These are phyloP conservation scores for Colletotrichum ledebouriae DNA, from an alignment of 2,329 filamentous ascomycete genomes.

Conservation along the genomic window DNA sequence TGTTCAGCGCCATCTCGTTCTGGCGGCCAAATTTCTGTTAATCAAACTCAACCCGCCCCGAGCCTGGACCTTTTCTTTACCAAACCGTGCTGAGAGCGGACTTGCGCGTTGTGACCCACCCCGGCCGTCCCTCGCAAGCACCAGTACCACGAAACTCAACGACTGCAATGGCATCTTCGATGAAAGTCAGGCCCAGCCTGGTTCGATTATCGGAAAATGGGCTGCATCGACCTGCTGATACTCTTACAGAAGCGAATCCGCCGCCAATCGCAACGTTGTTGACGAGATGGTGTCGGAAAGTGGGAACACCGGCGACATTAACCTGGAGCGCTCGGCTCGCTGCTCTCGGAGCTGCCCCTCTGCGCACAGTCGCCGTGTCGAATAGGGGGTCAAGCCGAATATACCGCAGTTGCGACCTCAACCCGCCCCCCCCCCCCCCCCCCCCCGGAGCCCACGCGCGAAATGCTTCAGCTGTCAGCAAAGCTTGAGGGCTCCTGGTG, in stretches of 20 bases:
- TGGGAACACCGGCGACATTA: conserved; percentile 21
- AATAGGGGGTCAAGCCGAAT: conserved; percentile 28
- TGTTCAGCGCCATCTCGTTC: conserved; percentile 36
- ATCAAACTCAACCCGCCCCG: conserved; percentile 38
- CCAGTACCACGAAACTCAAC: conserved; percentile 2
- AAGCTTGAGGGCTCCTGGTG: background rate
- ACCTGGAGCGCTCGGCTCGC: conserved; percentile 30
- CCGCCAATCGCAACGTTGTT: conserved; percentile 6
- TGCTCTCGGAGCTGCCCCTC: conserved; percentile 27
- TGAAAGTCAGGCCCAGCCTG: background rate
- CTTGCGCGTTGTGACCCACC: conserved; percentile 33
- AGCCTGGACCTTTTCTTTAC: conserved; percentile 26
- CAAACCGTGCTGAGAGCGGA: conserved; percentile 36
- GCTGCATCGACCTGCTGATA: conserved; percentile 6
- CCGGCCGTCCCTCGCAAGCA: conserved; percentile 28
- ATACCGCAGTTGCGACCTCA: conserved; percentile 13
- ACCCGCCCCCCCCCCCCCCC: background rate
- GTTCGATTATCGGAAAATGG: background rate
- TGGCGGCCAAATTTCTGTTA: conserved; percentile 36
- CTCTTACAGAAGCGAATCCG: background rate
- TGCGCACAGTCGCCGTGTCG: conserved; percentile 28
- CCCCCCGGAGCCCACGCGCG: background rate
- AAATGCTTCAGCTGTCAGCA: conserved; percentile 1
- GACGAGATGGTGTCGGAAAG: conserved; percentile 18
- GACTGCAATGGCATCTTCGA: background rate